Conservation (phyloP, 2,329 filamentous ascomycete genomes). For the Anthostomella pinea region DNA sequence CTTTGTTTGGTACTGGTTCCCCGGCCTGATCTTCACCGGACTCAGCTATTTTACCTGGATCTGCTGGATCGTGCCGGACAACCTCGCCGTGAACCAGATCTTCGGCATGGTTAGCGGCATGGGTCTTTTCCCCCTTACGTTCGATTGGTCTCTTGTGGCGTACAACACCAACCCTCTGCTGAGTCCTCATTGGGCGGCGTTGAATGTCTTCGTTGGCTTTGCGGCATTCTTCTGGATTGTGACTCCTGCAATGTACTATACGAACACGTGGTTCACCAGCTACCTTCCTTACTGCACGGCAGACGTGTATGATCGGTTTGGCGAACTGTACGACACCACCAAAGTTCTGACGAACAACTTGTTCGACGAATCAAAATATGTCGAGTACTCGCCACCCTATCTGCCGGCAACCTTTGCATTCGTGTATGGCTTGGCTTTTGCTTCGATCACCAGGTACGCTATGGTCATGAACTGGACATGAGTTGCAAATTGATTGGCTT, state of each 20-base stretch:
- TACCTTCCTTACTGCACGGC: conserved; percentile 52
- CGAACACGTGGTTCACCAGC: conserved; percentile 48
- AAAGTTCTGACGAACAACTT: conserved; percentile 44
- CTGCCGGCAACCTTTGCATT: conserved; percentile 26
- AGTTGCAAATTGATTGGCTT: too few relatives aligned
- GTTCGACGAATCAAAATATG: conserved; percentile 48
- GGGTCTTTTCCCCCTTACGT: conserved; percentile 39
- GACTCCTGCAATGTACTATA: conserved; percentile 44
- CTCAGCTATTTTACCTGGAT: conserved; percentile 46
- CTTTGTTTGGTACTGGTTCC: conserved; percentile 50
- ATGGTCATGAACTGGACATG: not conserved
- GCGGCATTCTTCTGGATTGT: conserved; percentile 46
- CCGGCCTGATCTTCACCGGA: conserved; percentile 44
- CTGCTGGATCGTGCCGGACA: conserved; percentile 47
- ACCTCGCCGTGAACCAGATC: conserved; percentile 43
- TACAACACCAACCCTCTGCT: conserved; percentile 42
- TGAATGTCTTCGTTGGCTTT: conserved; percentile 43
- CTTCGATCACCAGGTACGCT: conserved; percentile 27
- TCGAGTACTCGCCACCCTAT: conserved; percentile 43
- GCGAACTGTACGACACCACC: conserved; percentile 45
- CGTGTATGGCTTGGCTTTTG: conserved; percentile 28
- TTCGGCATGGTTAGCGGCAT: conserved; percentile 46
- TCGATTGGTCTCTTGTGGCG: conserved; percentile 39
- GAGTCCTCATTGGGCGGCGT: conserved; percentile 43
- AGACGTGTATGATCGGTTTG: conserved; percentile 54